Evolutionary conservation across 2,329 filamentous ascomycete species (phyloP).

Genomic region (Monosporascus sp.): DNA sequence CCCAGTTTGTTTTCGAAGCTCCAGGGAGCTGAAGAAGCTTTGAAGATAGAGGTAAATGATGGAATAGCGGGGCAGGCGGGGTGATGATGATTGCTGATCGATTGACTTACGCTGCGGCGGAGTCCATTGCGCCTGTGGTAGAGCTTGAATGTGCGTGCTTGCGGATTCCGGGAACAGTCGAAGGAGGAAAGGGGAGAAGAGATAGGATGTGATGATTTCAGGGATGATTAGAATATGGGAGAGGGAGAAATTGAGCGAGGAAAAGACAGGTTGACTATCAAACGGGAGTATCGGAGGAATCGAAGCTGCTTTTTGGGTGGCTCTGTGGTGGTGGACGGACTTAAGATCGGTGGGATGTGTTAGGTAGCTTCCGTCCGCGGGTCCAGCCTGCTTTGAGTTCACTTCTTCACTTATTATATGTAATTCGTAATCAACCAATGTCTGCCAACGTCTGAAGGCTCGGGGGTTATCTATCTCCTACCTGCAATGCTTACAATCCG

Average conservation of each 20-base stretch:
- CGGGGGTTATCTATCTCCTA: no score
- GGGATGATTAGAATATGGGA: no score
- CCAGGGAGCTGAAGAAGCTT: conserved; percentile 4
- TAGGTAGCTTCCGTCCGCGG: not conserved
- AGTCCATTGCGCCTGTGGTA: conserved; percentile 19
- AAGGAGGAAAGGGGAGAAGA: conserved; percentile 6
- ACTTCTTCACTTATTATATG: no score
- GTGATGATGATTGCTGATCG: conserved; percentile 9
- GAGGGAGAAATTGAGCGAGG: no score
- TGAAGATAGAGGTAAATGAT: conserved; percentile 14
- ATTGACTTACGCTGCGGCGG: conserved; percentile 24
- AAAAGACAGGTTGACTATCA: no score
- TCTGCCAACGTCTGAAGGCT: no score
- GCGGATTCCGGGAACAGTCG: not conserved
- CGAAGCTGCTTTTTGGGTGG: no score
- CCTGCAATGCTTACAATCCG: no score
- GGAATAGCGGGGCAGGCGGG: conserved; percentile 27
- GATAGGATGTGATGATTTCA: not conserved
- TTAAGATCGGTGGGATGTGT: not conserved
- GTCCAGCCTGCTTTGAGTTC: no score
- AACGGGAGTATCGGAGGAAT: no score
- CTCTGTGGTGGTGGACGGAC: not conserved
- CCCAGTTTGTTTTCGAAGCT: conserved; percentile 2
- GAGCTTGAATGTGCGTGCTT: conserved; percentile 6
- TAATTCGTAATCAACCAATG: no score